Evolutionary conservation across 352 stramenopile genomes (phyloP), one percentile per base, ranked within the genome.

Genomic region (Globisporangium lucens): DNA sequence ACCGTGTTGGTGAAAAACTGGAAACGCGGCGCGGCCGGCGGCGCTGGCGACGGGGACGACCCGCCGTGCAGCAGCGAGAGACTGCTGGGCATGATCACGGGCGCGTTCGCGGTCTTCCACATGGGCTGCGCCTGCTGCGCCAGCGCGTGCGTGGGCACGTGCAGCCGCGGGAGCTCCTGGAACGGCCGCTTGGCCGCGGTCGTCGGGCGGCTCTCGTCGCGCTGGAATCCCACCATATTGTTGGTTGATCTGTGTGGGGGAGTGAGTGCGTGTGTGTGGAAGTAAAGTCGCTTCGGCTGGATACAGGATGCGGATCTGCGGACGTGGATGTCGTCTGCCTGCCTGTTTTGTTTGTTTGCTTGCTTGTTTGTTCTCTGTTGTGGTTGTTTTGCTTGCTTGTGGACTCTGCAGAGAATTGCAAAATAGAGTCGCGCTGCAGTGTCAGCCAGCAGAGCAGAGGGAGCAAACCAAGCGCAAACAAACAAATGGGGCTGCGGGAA

Each of bases 131-230:
- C 72, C 71, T 87, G 82, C 66, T 85, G 79, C 59, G 76, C 74
- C 27, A 89, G 69, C 60, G 77, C 76, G 49, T 85, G 84, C 22
- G 80, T 75, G 7, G 82, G 82, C 58, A 90, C 80, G 51, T 90
- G 82, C 46, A 90, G 70, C 3, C 82, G 75, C 15, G 82, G 82
- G n/a, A 90, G 79, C 74, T 90, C 82, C 69, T 89, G 78, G 77
- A 85, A 83, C 55, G 69, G 60, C 4, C 69, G 69, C 59, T 61
- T 69, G 33, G 56, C 65, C 10, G 61, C 49, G 29, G 53, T 58
- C 53, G 27, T 35, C 53, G 27, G 53, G 5, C 53, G 53, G 15
- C 27, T 15, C 27, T 41, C 53, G 15, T 58, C 53, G 29, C 27
- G 53, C 33, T 36, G 27, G 27, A 58, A 58, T 30, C 53, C 53